phyloP scores from a whole-genome alignment of 306 rosid species.

The Begonia fuchsioides region DNA sequence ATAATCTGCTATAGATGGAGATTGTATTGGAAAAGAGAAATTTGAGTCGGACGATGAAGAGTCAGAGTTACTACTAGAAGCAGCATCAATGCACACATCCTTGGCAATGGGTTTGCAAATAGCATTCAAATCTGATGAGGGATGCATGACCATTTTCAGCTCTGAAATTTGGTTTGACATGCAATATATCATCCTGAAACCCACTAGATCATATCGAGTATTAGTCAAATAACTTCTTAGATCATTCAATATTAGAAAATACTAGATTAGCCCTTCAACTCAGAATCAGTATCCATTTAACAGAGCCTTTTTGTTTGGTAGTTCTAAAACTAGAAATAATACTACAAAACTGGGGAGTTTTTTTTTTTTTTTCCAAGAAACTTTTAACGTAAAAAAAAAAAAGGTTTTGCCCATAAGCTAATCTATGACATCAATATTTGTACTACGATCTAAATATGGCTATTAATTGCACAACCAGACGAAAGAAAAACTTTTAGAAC shows the following conservation, averaged over 20 bases:
- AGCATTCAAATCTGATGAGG: conserved; percentile 58
- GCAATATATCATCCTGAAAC: conserved; percentile 91
- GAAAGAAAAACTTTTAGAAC: too few species aligned
- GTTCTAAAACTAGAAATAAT: too few species aligned
- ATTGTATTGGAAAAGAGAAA: conserved; percentile 51
- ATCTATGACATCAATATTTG: too few species aligned
- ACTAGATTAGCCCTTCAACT: neutral
- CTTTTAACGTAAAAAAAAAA: too few species aligned
- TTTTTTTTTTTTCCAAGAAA: too few species aligned
- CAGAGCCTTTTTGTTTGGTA: neutral
- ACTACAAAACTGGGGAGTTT: too few species aligned
- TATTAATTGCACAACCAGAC: too few species aligned
- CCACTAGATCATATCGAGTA: conserved; percentile 59
- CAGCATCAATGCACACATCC: conserved; percentile 25
- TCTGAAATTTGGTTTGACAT: conserved; percentile 79
- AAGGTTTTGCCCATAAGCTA: too few species aligned
- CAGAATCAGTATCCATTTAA: neutral
- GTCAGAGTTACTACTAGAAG: conserved; percentile 78
- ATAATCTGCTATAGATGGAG: conserved; percentile 21
- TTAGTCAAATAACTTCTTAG: conserved; percentile 38
- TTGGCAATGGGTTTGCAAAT: conserved; percentile 43
- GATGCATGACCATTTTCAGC: conserved; percentile 47
- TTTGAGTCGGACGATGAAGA: conserved; percentile 66
- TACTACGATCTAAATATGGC: too few species aligned
- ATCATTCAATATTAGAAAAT: conserved; percentile 10